These are phyloP conservation scores for Suaeda aralocaspica DNA, from an alignment of 148 eudicot genomes.

Conservation along the genomic window DNA sequence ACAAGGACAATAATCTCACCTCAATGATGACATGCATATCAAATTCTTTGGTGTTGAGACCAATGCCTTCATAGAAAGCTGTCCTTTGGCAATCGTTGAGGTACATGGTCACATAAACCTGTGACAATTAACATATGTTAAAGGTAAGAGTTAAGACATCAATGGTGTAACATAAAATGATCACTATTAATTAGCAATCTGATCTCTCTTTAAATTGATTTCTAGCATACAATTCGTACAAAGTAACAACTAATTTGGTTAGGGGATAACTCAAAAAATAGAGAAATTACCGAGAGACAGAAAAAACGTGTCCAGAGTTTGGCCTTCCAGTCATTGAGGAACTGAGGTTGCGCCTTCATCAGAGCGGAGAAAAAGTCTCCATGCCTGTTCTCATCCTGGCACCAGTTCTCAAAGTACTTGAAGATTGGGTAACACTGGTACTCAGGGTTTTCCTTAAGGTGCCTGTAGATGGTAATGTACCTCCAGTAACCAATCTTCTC, in stretches of 20 bases:
- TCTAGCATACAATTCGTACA: too few relatives aligned
- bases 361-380: constrained; percentile 99
- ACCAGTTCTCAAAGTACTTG: constrained; percentile 99
- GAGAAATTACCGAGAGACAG: constrained; percentile 77
- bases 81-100: constrained; percentile 93
- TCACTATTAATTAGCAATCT: too few relatives aligned
- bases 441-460: constrained; percentile 87
- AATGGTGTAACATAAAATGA: too few relatives aligned
- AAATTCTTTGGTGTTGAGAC: constrained; percentile 85
- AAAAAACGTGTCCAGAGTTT: constrained; percentile 96
- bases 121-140: constrained; percentile 11
- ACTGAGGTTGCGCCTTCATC: constrained; percentile 97
- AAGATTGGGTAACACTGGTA: constrained; percentile 88
- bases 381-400: constrained; percentile 97
- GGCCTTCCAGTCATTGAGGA: constrained; percentile 98
- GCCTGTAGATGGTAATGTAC: constrained; percentile 94
- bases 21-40: constrained; percentile 99
- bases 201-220: too few relatives aligned
- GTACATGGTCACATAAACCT: constrained; percentile 99
- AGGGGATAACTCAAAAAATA: not conserved
- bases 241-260: too few relatives aligned
- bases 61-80: constrained; percentile 94
- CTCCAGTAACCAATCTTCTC: constrained; percentile 99
- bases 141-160: not conserved
- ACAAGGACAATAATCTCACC: constrained; percentile 38